phyloP scores from a whole-genome alignment of 345 rosid species.

The Passiflora organensis region DNA sequence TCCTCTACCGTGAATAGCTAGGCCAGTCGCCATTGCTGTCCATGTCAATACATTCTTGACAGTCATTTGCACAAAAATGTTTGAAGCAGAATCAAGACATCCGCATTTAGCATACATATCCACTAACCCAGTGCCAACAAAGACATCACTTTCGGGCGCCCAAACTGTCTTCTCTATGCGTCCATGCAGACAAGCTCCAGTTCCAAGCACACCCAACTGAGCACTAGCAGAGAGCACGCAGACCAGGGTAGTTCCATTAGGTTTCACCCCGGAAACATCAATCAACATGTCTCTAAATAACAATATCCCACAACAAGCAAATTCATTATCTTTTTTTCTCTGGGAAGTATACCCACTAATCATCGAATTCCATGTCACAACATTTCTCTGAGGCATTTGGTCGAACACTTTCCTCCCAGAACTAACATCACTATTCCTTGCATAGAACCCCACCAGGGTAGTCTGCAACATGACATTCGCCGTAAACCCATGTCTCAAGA shows the following conservation, averaged over 20 bases:
- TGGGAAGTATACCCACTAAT: constrained; percentile 48
- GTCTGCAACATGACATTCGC: constrained; percentile 39
- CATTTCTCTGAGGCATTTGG: constrained; percentile 50
- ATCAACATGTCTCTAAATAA: constrained; percentile 44
- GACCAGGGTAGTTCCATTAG: constrained; percentile 55
- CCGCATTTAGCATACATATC: constrained; percentile 70
- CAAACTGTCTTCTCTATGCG: constrained; percentile 43
- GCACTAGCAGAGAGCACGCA: constrained; percentile 57
- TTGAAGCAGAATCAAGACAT: constrained; percentile 32
- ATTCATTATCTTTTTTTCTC: constrained; percentile 32
- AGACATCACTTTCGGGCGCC: constrained; percentile 45
- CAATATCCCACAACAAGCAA: constrained; percentile 31
- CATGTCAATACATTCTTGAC: constrained; percentile 54
- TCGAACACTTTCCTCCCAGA: constrained; percentile 53
- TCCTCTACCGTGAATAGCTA: constrained; percentile 62
- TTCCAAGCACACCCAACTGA: constrained; percentile 39
- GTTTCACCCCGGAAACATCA: constrained; percentile 32
- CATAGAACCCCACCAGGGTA: constrained; percentile 51
- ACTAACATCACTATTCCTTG: constrained; percentile 32
- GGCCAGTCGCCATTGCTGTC: constrained; percentile 56
- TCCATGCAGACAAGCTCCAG: constrained; percentile 51
- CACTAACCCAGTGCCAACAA: constrained; percentile 53
- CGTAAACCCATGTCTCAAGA: constrained; percentile 35
- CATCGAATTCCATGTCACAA: constrained; percentile 60
- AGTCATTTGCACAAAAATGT: constrained; percentile 37